Evolutionary conservation across 1,139 yeast genomes (phyloP).

Genomic region (Candida sp.): DNA sequence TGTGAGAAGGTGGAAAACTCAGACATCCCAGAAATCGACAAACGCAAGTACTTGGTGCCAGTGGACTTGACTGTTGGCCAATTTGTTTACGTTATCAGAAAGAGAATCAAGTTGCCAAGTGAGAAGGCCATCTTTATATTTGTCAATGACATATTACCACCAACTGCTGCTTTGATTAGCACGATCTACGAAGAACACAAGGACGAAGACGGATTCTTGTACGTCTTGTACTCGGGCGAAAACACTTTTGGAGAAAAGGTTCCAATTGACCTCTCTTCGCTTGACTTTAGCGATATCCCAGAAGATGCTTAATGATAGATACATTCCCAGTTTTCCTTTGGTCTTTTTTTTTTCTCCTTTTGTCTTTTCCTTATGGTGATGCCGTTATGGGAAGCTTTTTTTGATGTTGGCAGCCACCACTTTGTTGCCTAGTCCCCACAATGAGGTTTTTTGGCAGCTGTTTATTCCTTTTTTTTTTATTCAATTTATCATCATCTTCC

Average conservation of each 20-base stretch:
- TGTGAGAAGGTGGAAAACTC: constrained; percentile 98
- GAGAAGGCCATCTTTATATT: constrained; percentile 98
- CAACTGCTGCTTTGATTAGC: constrained; percentile 97
- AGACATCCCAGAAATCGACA: constrained; percentile 95
- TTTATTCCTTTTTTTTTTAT: background rate
- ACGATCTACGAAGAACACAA: constrained; percentile 95
- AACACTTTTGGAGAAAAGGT: constrained; percentile 71
- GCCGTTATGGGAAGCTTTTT: background rate
- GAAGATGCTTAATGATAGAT: background rate
- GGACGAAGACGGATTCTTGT: constrained; percentile 96
- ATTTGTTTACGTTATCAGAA: constrained; percentile 95
- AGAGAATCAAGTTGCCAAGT: constrained; percentile 93
- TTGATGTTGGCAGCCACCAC: background rate
- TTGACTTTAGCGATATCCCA: constrained; percentile 14
- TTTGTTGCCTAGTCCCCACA: background rate
- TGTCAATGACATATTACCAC: constrained; percentile 96
- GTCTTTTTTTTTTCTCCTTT: background rate
- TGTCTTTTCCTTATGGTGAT: background rate
- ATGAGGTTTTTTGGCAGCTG: background rate
- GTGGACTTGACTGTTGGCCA: constrained; percentile 97
- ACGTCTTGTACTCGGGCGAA: constrained; percentile 90
- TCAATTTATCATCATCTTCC: background rate
- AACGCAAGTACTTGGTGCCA: constrained; percentile 96
- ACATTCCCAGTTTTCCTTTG: background rate
- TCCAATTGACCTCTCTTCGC: constrained; percentile 21